Conservation (phyloP, 495 filamentous ascomycete species). For the Trichoderma asperelloides region DNA sequence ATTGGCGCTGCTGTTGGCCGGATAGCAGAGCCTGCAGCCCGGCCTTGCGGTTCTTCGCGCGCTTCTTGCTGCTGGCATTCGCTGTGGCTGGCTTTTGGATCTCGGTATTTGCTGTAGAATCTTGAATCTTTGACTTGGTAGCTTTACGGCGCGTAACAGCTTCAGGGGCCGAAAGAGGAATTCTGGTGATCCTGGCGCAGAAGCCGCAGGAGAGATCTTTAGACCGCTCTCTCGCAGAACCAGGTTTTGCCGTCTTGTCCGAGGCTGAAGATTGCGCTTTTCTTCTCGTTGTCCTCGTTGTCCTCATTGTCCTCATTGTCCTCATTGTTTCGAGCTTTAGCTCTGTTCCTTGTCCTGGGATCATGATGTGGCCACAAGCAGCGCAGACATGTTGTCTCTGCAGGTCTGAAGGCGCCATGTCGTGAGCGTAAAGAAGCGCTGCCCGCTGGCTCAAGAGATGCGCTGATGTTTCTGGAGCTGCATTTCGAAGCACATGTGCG, state of each 20-base stretch:
- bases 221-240: constrained; percentile 13
- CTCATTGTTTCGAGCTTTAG: constrained; percentile 28
- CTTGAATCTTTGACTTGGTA: neutral
- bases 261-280: neutral
- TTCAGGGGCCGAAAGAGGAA: constrained; percentile 23
- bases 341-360: constrained; percentile 31
- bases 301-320: constrained; percentile 6
- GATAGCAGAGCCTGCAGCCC: constrained; percentile 42
- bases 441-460: constrained; percentile 39
- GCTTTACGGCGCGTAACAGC: constrained; percentile 9
- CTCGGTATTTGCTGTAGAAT: constrained; percentile 17
- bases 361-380: constrained; percentile 45
- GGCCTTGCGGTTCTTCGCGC: constrained; percentile 44
- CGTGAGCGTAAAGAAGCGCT: constrained; percentile 32
- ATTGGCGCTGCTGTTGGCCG: constrained; percentile 26
- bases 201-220: constrained; percentile 38
- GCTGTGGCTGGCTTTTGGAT: constrained; percentile 19
- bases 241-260: neutral
- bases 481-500: constrained; percentile 36
- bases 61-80: constrained; percentile 44
- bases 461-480: constrained; percentile 39
- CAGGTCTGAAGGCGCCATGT: constrained; percentile 30
- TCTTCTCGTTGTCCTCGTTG: neutral
- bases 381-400: constrained; percentile 39
- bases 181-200: constrained; percentile 33